Base-by-base conservation (phyloP, 176 grass and related monocot species). In the Dendrocalamus sinicus region DNA sequence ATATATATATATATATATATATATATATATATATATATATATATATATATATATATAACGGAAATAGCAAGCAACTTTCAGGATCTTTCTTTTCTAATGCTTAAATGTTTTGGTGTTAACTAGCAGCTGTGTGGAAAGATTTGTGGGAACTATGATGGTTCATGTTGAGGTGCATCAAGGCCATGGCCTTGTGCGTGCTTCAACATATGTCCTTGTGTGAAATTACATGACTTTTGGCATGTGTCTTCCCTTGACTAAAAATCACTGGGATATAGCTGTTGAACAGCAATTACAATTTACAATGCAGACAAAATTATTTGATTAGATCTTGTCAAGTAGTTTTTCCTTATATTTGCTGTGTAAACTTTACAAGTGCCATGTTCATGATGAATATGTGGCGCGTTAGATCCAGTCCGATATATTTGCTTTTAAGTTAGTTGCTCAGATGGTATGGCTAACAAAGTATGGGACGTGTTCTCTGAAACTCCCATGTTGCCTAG, bases 141-240 rank as follows among this genome's bases (percentile, higher is more conserved):
- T 9, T 76, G 46, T 75, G 28, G 44, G 14, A 72, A 63, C 16
- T 68, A 35, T 14, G 14, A 78, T 88, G 32, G 44, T 72, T 78
- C 32, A 76, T 40, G 8, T 15, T 61, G 57, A 77, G 52, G 8
- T 48, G 8, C 24, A 20, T 53, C 48, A 3, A 4, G 22, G 32
- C 2, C 44, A 44, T 30, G 12, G 6, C 11, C 11, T 74, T 74
- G 55, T 75, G 10, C 48, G 23, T 66, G 46, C 59, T 19, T 84
- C 46, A 55, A 14, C 19, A 13, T 70, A 41, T 77, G 7, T 1
- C 7, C 9, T 2, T 4, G 5, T n/a, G 14, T 76, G 14, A 61
- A 70, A 68, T 35, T 6, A 7, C 7, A 28, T 44, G 51, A 2
- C 9, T 52, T 83, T 78, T 12, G 28, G 23, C 35, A 81, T 73